phyloP scores from a whole-genome alignment of 2,329 filamentous ascomycete genomes.

The Penicillium janthinellum region DNA sequence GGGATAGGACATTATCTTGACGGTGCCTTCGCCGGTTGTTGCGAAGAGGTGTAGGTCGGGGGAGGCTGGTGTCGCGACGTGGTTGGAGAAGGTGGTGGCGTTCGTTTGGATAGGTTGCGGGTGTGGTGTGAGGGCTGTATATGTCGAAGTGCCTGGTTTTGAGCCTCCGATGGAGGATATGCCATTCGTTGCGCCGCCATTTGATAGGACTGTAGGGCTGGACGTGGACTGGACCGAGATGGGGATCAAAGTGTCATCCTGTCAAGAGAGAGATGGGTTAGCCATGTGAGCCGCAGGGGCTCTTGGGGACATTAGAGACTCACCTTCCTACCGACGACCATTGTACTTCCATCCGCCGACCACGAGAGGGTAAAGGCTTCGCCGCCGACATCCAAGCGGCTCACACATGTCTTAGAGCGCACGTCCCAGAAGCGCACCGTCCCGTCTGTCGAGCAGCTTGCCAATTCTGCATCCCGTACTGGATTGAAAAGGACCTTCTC shows the following conservation, averaged over 20 bases:
- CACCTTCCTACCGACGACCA: conserved; percentile 53
- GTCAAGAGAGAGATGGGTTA: not conserved
- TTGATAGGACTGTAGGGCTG: conserved; percentile 33
- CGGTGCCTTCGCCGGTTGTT: conserved; percentile 52
- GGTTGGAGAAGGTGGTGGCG: conserved; percentile 51
- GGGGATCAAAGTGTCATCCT: conserved; percentile 53
- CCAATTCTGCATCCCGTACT: conserved; percentile 51
- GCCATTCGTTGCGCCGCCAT: conserved; percentile 15
- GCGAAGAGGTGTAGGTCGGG: conserved; percentile 49
- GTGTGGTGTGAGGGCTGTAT: conserved; percentile 44
- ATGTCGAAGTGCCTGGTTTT: conserved; percentile 31
- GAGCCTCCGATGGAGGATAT: conserved; percentile 11
- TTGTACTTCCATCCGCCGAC: conserved; percentile 50
- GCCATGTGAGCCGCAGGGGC: not conserved
- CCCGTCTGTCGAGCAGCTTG: conserved; percentile 53
- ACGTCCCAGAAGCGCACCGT: conserved; percentile 56
- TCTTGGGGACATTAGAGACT: not conserved
- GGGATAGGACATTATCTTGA: conserved; percentile 52
- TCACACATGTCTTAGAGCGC: conserved; percentile 51
- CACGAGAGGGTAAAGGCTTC: conserved; percentile 53
- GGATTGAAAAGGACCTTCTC: conserved; percentile 55
- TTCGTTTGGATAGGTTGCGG: conserved; percentile 53
- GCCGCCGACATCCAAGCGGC: conserved; percentile 51
- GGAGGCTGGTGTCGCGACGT: conserved; percentile 37
- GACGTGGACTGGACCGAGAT: conserved; percentile 47